Base-by-base conservation (phyloP, 2,329 filamentous ascomycete genomes). In the Penicillium janthinellum region DNA sequence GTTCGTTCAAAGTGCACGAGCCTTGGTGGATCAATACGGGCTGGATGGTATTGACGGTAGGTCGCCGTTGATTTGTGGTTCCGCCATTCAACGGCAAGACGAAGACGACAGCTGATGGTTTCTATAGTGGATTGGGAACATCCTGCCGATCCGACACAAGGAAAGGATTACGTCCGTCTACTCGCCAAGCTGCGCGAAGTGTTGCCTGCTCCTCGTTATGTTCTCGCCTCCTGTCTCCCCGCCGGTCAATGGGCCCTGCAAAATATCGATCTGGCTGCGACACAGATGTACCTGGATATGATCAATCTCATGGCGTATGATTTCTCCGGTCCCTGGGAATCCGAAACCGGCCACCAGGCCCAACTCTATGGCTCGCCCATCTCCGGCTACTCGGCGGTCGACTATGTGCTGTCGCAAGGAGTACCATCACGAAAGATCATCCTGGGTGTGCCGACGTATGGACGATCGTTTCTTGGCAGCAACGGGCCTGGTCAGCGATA, bases 231-330 rank as follows among this genome's bases (percentile, higher is more conserved):
- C 39, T 88, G 89, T 37, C 82, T 95, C 5, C 90, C 91, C 3
- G 89, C 88, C 11, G 85, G 82, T 42, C 82, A 85, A 71, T 84
- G 85, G 77, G 82, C 88, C 0, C 78, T 95, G 56, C 84, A 86
- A 67, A 82, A 89, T 69, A 90, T 94, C 71, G 85, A 92, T 70
- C 78, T 94, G 11, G 77, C 75, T 22, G 78, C 81, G 58, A 85
- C 88, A 11, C 83, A 88, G 52, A 78, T 84, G 48, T 87, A 90
- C 66, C 81, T 95, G 38, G 90, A 94, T 74, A 83, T 88, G 63
- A 78, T 95, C 73, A 94, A 94, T 73, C 78, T 95, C 38, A 91
- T 90, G 84, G 85, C 90, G 1, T 95, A 92, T 75, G 90, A 95
- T 74, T 90, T 93, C 70, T 87, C 84, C 28, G 90, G 90, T 1